phyloP scores from a whole-genome alignment of 371 early-diverging fungal species.

The Syncephalastrum contaminatum region DNA sequence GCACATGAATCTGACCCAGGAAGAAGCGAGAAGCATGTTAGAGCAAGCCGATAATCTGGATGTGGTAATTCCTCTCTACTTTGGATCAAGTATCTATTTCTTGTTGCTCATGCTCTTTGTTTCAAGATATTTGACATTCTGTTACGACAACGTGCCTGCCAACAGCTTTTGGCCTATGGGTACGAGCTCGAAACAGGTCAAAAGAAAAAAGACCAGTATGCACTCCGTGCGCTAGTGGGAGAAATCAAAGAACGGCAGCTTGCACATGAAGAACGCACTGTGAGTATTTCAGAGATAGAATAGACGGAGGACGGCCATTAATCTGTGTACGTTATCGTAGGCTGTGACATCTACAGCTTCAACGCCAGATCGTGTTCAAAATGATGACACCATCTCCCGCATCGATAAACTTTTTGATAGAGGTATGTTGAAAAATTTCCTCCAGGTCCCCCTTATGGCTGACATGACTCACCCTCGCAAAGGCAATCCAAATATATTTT shows the following conservation, averaged over 20 bases:
- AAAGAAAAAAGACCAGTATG: background rate
- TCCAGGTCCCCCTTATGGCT: background rate
- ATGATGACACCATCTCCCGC: constrained; percentile 2
- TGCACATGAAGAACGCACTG: too few species aligned
- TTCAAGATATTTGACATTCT: background rate
- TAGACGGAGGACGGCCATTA: too few species aligned
- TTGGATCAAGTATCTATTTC: too few species aligned
- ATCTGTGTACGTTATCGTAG: too few species aligned
- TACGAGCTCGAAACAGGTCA: constrained; percentile 4
- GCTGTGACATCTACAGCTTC: background rate
- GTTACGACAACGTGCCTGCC: constrained; percentile 1
- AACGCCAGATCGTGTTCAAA: background rate
- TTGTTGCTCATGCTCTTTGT: too few species aligned
- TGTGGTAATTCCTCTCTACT: background rate
- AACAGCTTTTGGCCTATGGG: constrained; percentile 6
- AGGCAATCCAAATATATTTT: constrained; percentile 2
- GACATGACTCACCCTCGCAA: background rate
- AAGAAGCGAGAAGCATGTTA: too few species aligned
- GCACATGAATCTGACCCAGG: too few species aligned
- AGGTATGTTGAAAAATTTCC: background rate
- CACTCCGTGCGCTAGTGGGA: background rate
- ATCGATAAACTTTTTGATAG: constrained; percentile 2
- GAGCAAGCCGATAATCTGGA: constrained; percentile 2
- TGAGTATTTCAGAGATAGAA: too few species aligned
- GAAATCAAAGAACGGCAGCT: constrained; percentile 2